Evolutionary conservation across 129 eudicot genomes (phyloP).

Genomic region (Flaveria ramosissima): DNA sequence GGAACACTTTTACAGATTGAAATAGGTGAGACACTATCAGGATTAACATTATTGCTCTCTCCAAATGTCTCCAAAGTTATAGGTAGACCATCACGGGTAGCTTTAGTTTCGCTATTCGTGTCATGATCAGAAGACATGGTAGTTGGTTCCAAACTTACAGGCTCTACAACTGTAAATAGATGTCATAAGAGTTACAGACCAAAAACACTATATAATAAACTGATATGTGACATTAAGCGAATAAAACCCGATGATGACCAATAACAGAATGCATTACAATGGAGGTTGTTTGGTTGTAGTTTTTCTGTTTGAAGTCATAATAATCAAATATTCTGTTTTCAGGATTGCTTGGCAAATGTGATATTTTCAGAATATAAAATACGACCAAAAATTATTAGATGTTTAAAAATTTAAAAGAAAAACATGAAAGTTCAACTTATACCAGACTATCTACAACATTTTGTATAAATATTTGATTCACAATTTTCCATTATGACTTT

Average conservation of each 20-base stretch:
- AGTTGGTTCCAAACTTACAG: conserved; percentile 1
- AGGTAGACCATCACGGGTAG: conserved; percentile 15
- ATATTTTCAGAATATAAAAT: not conserved
- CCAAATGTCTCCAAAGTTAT: not conserved
- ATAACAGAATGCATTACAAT: not conserved
- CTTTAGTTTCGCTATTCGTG: conserved; percentile 29
- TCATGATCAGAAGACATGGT: conserved; percentile 24
- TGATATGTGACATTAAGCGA: not conserved
- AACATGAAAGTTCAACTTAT: not conserved
- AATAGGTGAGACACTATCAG: not conserved
- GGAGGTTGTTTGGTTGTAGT: not conserved
- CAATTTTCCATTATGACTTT: not conserved
- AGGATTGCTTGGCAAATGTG: not conserved
- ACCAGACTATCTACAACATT: not conserved
- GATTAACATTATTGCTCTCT: not conserved
- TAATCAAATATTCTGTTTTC: not conserved
- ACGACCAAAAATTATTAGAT: not conserved
- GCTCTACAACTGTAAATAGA: conserved; percentile 8
- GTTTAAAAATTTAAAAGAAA: not conserved
- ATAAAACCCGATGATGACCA: not conserved
- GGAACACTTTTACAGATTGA: not conserved
- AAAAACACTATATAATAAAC: not conserved
- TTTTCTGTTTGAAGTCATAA: not conserved
- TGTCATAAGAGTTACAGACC: conserved; percentile 4
- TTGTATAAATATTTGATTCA: no score